Conservation (phyloP, 192 early-diverging fungal species). For the Paraglomus brasilianum region DNA sequence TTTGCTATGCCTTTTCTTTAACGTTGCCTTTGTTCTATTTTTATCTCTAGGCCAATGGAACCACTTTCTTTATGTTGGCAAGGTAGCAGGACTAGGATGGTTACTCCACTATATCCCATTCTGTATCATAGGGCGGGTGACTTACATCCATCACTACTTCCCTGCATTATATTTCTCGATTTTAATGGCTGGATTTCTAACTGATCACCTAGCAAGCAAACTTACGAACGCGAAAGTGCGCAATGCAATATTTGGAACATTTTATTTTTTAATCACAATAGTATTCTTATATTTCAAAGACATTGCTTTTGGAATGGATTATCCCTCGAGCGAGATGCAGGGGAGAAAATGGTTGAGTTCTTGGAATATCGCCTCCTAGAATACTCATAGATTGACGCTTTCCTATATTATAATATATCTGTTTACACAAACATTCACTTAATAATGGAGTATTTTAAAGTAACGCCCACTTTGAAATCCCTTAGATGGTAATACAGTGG, state of each 20-base stretch:
- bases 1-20: constrained; percentile 11
- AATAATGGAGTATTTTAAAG: too few relatives aligned
- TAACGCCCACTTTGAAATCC: too few relatives aligned
- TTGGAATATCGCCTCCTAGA: constrained; percentile 66
- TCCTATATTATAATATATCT: too few relatives aligned
- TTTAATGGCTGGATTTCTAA: constrained; percentile 68
- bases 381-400: too few relatives aligned
- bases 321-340: constrained; percentile 56
- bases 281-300: constrained; percentile 79
- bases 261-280: constrained; percentile 43
- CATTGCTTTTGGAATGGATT: constrained; percentile 79
- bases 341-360: constrained; percentile 67
- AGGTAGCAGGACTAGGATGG: constrained; percentile 85
- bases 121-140: constrained; percentile 95
- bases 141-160: constrained; percentile 97
- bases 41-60: constrained; percentile 54
- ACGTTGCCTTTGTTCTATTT: background rate
- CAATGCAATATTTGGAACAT: constrained; percentile 42
- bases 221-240: constrained; percentile 23
- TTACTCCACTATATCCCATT: constrained; percentile 92
- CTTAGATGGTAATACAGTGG: too few relatives aligned
- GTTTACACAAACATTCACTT: too few relatives aligned
- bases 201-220: constrained; percentile 64
- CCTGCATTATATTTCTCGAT: constrained; percentile 93
- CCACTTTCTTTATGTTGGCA: constrained; percentile 68